Evolutionary conservation across 305 asterid genomes (phyloP).

Genomic region (Rubia tinctorum): DNA sequence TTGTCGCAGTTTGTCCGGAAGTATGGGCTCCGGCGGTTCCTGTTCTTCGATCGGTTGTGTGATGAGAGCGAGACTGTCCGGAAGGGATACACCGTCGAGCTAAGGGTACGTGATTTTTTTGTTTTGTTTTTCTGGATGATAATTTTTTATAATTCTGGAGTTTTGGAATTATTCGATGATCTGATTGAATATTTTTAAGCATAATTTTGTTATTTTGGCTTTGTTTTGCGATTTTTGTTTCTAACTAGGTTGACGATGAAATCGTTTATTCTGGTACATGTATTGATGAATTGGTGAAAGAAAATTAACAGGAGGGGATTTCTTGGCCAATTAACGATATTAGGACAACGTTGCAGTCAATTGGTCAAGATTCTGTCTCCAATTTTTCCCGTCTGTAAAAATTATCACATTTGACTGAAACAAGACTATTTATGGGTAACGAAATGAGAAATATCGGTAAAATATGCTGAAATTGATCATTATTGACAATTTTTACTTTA

Average conservation of each 20-base stretch:
- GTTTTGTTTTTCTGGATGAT: neutral
- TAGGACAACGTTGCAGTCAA: neutral
- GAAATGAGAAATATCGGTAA: neutral
- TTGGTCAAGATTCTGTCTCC: neutral
- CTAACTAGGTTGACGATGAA: neutral
- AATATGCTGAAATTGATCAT: neutral
- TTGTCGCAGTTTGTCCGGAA: slow-evolving; percentile 54
- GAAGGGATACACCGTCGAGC: slow-evolving; percentile 59
- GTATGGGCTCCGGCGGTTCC: slow-evolving; percentile 73
- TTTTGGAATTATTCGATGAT: neutral
- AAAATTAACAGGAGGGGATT: too few relatives aligned
- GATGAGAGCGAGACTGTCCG: slow-evolving; percentile 93
- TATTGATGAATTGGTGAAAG: neutral
- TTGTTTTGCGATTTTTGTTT: neutral
- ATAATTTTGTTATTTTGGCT: neutral
- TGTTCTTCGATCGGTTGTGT: slow-evolving; percentile 80
- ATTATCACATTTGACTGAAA: too few relatives aligned
- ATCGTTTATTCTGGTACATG: neutral
- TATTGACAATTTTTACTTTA: too few relatives aligned
- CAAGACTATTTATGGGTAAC: neutral
- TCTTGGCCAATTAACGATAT: neutral
- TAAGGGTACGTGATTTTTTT: slow-evolving; percentile 42
- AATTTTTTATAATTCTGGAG: neutral
- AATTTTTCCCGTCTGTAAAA: too few relatives aligned
- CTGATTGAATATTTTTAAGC: neutral